Evolutionary conservation across 2,329 filamentous ascomycete genomes (phyloP).

Genomic region (Diaporthe batatas): DNA sequence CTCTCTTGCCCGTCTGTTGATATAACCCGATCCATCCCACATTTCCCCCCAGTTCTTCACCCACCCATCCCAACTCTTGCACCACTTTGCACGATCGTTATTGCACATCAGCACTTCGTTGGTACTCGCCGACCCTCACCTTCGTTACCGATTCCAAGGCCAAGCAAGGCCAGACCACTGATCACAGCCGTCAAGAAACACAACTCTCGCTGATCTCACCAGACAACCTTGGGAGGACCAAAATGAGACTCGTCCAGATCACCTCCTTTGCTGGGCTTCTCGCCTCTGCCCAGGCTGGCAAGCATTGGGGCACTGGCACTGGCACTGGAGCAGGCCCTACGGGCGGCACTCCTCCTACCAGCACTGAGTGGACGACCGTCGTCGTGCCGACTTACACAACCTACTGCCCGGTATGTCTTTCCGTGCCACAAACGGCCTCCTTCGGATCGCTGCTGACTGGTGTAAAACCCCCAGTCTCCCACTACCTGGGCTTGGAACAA

Average conservation of each 20-base stretch:
- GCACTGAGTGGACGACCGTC: conserved; percentile 53
- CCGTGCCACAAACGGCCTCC: not conserved
- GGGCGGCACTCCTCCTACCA: conserved; percentile 35
- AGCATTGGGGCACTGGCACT: conserved; percentile 43
- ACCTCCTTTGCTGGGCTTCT: conserved; percentile 39
- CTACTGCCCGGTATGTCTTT: conserved; percentile 58
- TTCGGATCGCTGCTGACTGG: not conserved
- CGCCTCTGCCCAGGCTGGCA: conserved; percentile 39
- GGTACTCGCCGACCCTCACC: conserved; percentile 37
- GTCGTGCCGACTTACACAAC: conserved; percentile 55
- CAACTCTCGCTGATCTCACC: conserved; percentile 25
- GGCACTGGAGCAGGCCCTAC: conserved; percentile 26
- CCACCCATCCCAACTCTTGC: conserved; percentile 15
- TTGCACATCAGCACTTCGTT: conserved; percentile 31
- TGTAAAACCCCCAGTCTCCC: conserved; percentile 48
- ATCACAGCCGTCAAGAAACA: not conserved
- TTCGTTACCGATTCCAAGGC: conserved; percentile 28
- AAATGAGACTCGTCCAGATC: conserved; percentile 44
- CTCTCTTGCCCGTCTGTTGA: conserved; percentile 27
- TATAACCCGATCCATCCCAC: conserved; percentile 34
- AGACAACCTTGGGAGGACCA: conserved; percentile 31
- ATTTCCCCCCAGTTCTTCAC: not conserved
- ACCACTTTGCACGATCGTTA: conserved; percentile 36
- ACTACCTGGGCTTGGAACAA: conserved; percentile 56
- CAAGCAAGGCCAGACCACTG: conserved; percentile 3